A percentile compares a stretch with the other conserved stretches of the same genome.
Evolutionary conservation across 2,329 filamentous ascomycete genomes (phyloP).

Genomic region (Microascus cirrosus): DNA sequence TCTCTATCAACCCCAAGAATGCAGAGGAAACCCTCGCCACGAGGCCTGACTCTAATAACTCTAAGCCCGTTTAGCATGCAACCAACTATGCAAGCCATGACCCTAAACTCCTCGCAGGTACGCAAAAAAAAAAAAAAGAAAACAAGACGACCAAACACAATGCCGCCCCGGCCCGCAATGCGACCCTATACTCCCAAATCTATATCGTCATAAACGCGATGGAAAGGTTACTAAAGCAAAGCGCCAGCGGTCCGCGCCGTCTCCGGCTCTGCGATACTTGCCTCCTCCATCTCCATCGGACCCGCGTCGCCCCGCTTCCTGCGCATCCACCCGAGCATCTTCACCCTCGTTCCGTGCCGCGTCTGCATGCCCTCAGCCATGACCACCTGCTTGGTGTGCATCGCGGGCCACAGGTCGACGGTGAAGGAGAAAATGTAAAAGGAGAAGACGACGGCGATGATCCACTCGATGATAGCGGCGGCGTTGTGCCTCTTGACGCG

Average conservation of each 20-base stretch:
- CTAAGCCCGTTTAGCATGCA: neutral
- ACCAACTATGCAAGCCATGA: neutral
- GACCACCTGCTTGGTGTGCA: slow-evolving; percentile 39
- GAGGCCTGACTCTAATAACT: neutral
- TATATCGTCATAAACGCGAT: neutral
- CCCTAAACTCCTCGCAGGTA: neutral
- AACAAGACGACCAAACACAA: neutral
- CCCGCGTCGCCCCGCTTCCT: neutral
- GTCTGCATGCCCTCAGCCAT: slow-evolving; percentile 16
- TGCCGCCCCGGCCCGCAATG: neutral
- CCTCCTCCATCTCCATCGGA: slow-evolving; percentile 4
- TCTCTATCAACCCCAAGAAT: neutral
- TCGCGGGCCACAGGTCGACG: slow-evolving; percentile 75
- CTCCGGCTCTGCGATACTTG: neutral
- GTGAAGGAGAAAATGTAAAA: slow-evolving; percentile 82
- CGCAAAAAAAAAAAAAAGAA: neutral
- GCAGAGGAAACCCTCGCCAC: neutral
- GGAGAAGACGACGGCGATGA: slow-evolving; percentile 73
- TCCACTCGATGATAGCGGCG: slow-evolving; percentile 70
- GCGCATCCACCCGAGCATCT: slow-evolving; percentile 11
- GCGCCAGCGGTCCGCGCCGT: neutral
- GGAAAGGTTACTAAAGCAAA: neutral
- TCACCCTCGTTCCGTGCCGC: neutral
- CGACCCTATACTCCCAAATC: neutral
- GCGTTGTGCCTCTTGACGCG: slow-evolving; percentile 41